These are phyloP conservation scores for Xylaria polymorpha DNA, from an alignment of 2,329 filamentous ascomycete species.

Conservation along the genomic window DNA sequence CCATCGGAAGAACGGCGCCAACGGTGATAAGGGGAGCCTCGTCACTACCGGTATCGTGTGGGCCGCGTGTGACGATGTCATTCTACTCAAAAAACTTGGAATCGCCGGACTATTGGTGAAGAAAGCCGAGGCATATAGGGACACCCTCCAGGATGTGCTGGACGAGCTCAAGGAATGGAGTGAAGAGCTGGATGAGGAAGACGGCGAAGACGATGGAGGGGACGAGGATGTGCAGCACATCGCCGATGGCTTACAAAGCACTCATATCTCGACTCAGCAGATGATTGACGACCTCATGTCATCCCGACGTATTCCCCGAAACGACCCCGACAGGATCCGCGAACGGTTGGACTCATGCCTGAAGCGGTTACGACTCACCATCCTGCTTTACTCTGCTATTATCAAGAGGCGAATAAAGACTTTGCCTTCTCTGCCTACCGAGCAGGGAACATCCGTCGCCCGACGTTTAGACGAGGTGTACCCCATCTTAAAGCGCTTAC, in stretches of 20 bases:
- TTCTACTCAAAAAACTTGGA: slow-evolving; percentile 72
- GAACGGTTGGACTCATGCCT: slow-evolving; percentile 73
- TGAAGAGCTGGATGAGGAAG: slow-evolving; percentile 74
- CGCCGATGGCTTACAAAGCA: slow-evolving; percentile 48
- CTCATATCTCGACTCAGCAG: slow-evolving; percentile 61
- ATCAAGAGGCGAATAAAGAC: slow-evolving; percentile 76
- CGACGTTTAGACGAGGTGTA: slow-evolving; percentile 67
- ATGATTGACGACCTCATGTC: slow-evolving; percentile 76
- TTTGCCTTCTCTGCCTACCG: slow-evolving; percentile 58
- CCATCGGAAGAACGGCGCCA: slow-evolving; percentile 59
- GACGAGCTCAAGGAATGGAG: slow-evolving; percentile 91
- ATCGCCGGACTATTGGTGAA: slow-evolving; percentile 76
- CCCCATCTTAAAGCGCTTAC: slow-evolving; percentile 66
- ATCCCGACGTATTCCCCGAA: slow-evolving; percentile 69
- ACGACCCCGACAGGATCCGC: slow-evolving; percentile 72
- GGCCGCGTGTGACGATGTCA: slow-evolving; percentile 82
- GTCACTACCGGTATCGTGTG: slow-evolving; percentile 82
- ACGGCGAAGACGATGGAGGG: slow-evolving; percentile 61
- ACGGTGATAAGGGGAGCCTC: slow-evolving; percentile 63
- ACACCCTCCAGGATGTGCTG: slow-evolving; percentile 82
- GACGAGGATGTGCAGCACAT: slow-evolving; percentile 57
- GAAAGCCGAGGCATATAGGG: slow-evolving; percentile 79
- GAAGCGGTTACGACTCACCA: slow-evolving; percentile 73
- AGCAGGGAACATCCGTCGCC: slow-evolving; percentile 50
- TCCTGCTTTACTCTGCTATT: slow-evolving; percentile 75